These are phyloP conservation scores for Oryza glaberrima DNA, from an alignment of 176 grass and related monocot species.

Conservation along the genomic window DNA sequence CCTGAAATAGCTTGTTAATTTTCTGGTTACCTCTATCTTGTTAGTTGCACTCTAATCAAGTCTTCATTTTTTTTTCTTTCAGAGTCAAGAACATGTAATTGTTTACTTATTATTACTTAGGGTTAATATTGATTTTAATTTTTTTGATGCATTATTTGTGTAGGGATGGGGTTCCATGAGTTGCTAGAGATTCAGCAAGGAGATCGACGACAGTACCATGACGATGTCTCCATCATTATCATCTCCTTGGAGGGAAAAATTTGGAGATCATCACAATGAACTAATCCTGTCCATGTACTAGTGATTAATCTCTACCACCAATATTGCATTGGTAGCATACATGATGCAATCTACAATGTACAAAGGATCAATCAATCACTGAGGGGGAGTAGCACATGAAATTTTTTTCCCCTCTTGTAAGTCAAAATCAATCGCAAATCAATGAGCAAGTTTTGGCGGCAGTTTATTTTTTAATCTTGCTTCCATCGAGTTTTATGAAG, in stretches of 20 bases:
- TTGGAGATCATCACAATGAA: constrained; percentile 58
- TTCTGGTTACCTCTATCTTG: too few relatives aligned
- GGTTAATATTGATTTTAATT: too few relatives aligned
- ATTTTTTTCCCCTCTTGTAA: not conserved
- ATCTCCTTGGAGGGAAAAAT: constrained; percentile 81
- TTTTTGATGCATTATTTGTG: not conserved
- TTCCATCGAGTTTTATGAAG: not conserved
- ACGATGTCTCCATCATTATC: constrained; percentile 90
- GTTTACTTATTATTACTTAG: too few relatives aligned
- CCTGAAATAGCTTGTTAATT: too few relatives aligned
- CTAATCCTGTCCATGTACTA: not conserved
- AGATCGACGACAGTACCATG: constrained; percentile 68
- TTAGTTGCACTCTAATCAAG: too few relatives aligned
- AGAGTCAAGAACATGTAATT: too few relatives aligned
- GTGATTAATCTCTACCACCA: not conserved
- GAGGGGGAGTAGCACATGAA: not conserved
- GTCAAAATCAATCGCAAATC: not conserved
- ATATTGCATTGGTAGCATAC: not conserved
- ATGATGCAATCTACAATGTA: not conserved
- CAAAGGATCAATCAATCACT: not conserved
- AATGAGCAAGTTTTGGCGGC: constrained; percentile 29
- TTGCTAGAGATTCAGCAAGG: constrained; percentile 73
- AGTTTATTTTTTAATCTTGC: not conserved
- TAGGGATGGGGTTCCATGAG: constrained; percentile 76
- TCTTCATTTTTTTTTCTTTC: too few relatives aligned